Base-by-base conservation (phyloP, 768 basidiomycete species). In the Rossbeevera mucosa region DNA sequence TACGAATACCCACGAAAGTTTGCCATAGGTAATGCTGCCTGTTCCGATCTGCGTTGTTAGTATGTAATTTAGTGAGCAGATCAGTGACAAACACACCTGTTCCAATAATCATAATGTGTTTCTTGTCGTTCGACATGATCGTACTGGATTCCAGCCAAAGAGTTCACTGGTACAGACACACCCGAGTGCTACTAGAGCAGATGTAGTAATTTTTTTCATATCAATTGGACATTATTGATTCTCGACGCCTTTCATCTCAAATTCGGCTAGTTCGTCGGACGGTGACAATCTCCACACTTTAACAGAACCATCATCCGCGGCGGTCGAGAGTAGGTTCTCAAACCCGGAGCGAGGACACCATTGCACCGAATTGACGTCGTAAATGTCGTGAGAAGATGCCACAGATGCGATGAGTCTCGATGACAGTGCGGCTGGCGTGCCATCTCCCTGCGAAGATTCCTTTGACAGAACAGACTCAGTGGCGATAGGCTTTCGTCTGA, bases 261-360 rank as follows among this genome's bases (percentile, higher is more conserved):
- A 6, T 20, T 45, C 18, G 28, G 29, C 26, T 14, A 20, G 28
- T 28, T 7, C 24, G 14, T 45, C 20, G 22, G 13, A 7, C 6
- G 61, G 20, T 7, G 24, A 48, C 30, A 83, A 58, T 59, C 64
- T 78, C 95, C 94, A 99, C n/a, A 97, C 77, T 60, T 80, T 83
- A 13, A 88, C 78, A 26, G 73, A 64, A 7, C 91, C 89, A 66
- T 97, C 95, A 63, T 99, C 95, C 0, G 89, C 93, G 5, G 85
- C 80, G 2, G 87, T 91, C 2, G 88, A 90, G 3, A 97, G 69
- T 4, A 94, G 48, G 55, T 86, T 78, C 54, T 82, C 76, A 44
- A 74, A 76, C 1, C 85, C 87, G 18, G 72, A 64, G 30, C 86
- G 72, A 2, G 85, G 80, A 70, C 91, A 93, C 92, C 94, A 98